Base-by-base conservation (phyloP, 768 basidiomycete species). In the Podaxis pistillaris region DNA sequence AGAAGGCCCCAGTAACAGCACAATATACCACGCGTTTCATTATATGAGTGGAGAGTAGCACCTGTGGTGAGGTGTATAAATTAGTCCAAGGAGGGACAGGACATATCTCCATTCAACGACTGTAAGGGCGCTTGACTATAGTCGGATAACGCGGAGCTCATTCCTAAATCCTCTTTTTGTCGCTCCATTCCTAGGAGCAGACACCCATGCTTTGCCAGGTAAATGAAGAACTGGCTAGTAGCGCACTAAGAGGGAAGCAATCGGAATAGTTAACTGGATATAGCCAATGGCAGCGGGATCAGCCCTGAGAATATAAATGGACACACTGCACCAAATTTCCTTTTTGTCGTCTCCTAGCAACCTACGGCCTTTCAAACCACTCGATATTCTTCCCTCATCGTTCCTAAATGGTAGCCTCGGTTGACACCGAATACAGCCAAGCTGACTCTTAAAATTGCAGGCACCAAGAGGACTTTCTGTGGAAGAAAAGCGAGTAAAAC, bases 401-500 rank as follows among this genome's bases (percentile, higher is more conserved):
- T 7, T 24, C 12, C 4, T 1, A 50, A 50, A 50, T 50, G 49
- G 49, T 50, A 19, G 2, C 33, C 9, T 9, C 33, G 33, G 33
- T 33, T 33, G 33, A 33, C 33, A 7, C 44, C 19, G 44, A 19
- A 46, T 15, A 17, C 15, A 46, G 19, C 12, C 3, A 28, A 12
- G 26, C 19, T 50, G 26, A 50, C 11, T 5, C 19, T 12, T 50
- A 4, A 13, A 15, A 50, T 62, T 49, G 22, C 47, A 88, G 90
- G 88, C 90, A 59, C 89, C 90, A 36, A 82, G 91, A 76, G 94
- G 95, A 68, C 79, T 98, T 38, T 94, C 93, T 24, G 85, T 82
- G 5, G 93, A 96, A 68, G 95, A 97, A 74, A 97, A 98, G 76
- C 89, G 91, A 69, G 81, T 87, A 63, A 94, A 91, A 72, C 74